These are phyloP conservation scores for Bocquillonia castaneifolia DNA, from an alignment of 441 rosid species.

Conservation along the genomic window DNA sequence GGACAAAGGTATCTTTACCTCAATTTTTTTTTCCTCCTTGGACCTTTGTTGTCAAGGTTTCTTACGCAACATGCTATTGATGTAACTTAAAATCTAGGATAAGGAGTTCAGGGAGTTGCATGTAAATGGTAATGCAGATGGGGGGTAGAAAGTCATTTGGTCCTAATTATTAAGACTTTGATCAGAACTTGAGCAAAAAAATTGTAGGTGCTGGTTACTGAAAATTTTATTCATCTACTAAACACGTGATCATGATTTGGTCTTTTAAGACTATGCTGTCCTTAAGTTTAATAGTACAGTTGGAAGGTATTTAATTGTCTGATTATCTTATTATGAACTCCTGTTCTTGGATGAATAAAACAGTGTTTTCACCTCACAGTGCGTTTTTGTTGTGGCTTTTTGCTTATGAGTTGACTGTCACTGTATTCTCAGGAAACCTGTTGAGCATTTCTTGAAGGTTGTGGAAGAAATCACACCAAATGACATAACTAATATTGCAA, in stretches of 20 bases:
- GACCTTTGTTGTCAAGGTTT: too few relatives aligned
- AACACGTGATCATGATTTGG: neutral
- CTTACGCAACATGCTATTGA: neutral
- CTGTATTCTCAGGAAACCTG: constrained; percentile 58
- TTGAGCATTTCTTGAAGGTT: constrained; percentile 61
- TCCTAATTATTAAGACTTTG: neutral
- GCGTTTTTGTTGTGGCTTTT: neutral
- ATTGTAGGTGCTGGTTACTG: neutral
- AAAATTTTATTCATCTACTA: neutral
- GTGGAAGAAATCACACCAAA: constrained; percentile 56
- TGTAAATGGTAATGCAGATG: neutral
- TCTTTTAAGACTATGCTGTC: neutral
- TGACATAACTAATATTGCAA: constrained; percentile 50
- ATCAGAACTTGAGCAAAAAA: neutral
- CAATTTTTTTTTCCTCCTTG: neutral
- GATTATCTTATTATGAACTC: neutral
- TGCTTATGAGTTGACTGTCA: neutral
- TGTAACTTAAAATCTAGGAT: neutral
- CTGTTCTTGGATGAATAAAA: neutral
- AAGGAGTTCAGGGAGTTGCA: neutral
- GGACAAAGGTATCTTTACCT: constrained; percentile 55
- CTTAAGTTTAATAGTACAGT: neutral
- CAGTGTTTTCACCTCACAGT: neutral
- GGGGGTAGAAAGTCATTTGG: neutral
- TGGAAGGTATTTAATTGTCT: too few relatives aligned